phyloP scores from a whole-genome alignment of 371 early-diverging fungal genomes.

The Cokeromyces recurvatus region DNA sequence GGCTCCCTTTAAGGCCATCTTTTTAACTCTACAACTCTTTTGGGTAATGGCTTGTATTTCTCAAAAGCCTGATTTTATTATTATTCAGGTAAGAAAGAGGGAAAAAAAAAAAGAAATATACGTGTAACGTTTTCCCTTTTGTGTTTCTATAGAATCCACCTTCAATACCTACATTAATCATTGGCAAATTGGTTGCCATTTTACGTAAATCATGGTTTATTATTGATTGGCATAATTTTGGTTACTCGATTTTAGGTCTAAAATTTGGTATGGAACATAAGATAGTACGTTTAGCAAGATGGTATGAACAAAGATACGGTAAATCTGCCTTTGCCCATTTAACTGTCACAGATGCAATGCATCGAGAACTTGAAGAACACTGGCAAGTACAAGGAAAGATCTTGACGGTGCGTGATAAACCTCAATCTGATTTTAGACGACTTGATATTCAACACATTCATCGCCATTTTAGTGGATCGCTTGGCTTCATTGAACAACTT shows the following conservation, averaged over 20 bases:
- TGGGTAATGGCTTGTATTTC: constrained; percentile 42
- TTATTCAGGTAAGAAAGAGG: constrained; percentile 73
- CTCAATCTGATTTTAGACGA: constrained; percentile 64
- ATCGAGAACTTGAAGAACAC: constrained; percentile 48
- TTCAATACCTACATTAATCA: constrained; percentile 84
- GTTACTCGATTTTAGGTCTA: constrained; percentile 80
- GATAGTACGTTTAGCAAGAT: constrained; percentile 57
- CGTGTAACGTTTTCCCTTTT: constrained; percentile 1
- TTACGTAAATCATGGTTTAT: constrained; percentile 65
- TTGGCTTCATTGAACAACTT: constrained; percentile 10
- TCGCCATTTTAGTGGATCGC: constrained; percentile 15
- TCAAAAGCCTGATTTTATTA: constrained; percentile 57
- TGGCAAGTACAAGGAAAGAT: constrained; percentile 66
- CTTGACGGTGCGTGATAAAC: constrained; percentile 69
- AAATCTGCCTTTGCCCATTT: constrained; percentile 73
- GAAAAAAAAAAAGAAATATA: not conserved
- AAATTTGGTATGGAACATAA: constrained; percentile 56
- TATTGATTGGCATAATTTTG: constrained; percentile 98
- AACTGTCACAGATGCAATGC: constrained; percentile 88
- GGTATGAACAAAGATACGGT: constrained; percentile 78
- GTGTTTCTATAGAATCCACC: constrained; percentile 81
- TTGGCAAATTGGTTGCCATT: constrained; percentile 63
- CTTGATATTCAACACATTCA: constrained; percentile 54
- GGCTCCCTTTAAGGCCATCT: constrained; percentile 63
- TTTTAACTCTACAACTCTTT: constrained; percentile 40